Evolutionary conservation across 352 stramenopile genomes (phyloP).

Genomic region (Phytophthora pinifolia): DNA sequence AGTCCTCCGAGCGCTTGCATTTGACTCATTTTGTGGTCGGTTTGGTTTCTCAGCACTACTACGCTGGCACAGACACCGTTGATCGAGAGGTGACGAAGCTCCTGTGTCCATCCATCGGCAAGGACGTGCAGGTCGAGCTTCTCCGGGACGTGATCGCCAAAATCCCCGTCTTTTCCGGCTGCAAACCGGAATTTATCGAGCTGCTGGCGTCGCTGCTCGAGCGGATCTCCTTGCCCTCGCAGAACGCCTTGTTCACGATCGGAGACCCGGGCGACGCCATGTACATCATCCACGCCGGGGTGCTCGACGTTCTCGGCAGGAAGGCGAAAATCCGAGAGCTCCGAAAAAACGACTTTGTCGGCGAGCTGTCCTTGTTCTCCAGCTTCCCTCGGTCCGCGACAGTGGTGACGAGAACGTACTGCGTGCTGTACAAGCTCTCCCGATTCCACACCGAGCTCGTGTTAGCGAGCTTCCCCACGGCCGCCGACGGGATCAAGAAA

Average conservation of each 20-base stretch:
- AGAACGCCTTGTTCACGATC: slow-evolving; percentile 50
- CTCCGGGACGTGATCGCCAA: slow-evolving; percentile 41
- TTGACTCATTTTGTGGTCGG: not conserved
- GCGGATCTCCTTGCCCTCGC: slow-evolving; percentile 47
- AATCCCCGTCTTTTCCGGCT: slow-evolving; percentile 63
- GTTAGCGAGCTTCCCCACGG: slow-evolving; percentile 42
- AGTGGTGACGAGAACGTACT: slow-evolving; percentile 58
- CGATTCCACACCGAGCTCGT: slow-evolving; percentile 54
- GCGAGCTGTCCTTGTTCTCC: slow-evolving; percentile 69
- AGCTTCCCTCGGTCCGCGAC: slow-evolving; percentile 51
- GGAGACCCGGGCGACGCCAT: slow-evolving; percentile 65
- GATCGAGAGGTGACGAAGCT: slow-evolving; percentile 67
- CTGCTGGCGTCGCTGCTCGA: slow-evolving; percentile 63
- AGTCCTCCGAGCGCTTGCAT: not conserved
- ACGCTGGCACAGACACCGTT: slow-evolving; percentile 61
- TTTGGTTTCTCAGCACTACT: slow-evolving; percentile 41
- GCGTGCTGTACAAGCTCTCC: slow-evolving; percentile 59
- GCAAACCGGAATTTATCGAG: slow-evolving; percentile 49
- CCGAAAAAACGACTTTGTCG: slow-evolving; percentile 65
- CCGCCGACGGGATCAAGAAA: slow-evolving; percentile 20
- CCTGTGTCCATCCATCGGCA: slow-evolving; percentile 66
- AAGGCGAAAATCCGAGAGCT: slow-evolving; percentile 62
- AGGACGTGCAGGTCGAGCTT: slow-evolving; percentile 76
- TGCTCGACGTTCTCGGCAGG: slow-evolving; percentile 56
- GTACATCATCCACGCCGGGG: slow-evolving; percentile 77